Conservation (phyloP, 495 filamentous ascomycete genomes). For the Mytilinidion resinicola region DNA sequence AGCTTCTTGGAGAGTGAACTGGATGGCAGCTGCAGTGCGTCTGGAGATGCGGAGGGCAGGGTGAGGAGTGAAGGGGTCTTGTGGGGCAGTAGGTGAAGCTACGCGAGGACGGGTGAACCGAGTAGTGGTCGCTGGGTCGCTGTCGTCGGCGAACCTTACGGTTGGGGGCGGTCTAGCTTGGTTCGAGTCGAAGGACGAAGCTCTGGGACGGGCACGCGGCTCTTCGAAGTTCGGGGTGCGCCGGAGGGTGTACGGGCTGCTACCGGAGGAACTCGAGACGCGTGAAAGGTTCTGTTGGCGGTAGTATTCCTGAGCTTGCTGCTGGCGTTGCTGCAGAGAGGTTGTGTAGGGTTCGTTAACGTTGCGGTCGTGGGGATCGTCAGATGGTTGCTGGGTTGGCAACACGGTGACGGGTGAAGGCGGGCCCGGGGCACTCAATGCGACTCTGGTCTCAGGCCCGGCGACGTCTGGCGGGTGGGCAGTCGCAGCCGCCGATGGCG, state of each 20-base stretch:
- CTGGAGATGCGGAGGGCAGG: constrained; percentile 54
- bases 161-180: constrained; percentile 33
- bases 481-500: constrained; percentile 5
- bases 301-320: constrained; percentile 36
- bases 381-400: constrained; percentile 11
- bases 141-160: constrained; percentile 28
- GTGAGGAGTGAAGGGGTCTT: constrained; percentile 37
- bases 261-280: constrained; percentile 48
- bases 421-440: constrained; percentile 26
- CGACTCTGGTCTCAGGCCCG: constrained; percentile 16
- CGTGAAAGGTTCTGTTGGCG: constrained; percentile 36
- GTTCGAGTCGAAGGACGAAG: constrained; percentile 30
- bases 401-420: constrained; percentile 28
- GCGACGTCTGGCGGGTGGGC: constrained; percentile 2
- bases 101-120: constrained; percentile 28
- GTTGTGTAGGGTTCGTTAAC: constrained; percentile 52
- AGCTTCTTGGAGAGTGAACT: constrained; percentile 86
- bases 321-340: constrained; percentile 53
- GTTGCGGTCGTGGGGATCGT: constrained; percentile 59
- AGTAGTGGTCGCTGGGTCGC: constrained; percentile 5
- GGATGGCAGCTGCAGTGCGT: constrained; percentile 70
- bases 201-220: constrained; percentile 29
- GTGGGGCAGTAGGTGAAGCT: constrained; percentile 13
- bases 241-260: constrained; percentile 44
- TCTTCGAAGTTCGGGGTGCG: constrained; percentile 44